Conservation (phyloP, 2,329 filamentous ascomycete species). For the Aspergillus jensenii region DNA sequence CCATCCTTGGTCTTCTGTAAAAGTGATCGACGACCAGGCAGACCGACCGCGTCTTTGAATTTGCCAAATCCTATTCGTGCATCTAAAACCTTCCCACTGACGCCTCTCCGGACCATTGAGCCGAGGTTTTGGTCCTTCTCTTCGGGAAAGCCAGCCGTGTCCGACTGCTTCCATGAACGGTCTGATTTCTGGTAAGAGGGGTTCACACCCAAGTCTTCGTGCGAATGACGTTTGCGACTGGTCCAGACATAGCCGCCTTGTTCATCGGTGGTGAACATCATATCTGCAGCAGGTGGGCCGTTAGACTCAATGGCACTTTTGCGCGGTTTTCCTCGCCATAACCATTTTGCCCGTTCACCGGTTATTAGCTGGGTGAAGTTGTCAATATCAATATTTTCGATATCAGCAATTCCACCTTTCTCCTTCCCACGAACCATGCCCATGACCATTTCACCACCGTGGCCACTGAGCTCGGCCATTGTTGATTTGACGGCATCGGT, state of each 20-base stretch:
- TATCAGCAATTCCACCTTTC: slow-evolving; percentile 85
- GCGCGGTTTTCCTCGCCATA: slow-evolving; percentile 88
- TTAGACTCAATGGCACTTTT: slow-evolving; percentile 50
- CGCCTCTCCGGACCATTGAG: slow-evolving; percentile 72
- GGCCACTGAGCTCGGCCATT: slow-evolving; percentile 88
- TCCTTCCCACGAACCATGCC: slow-evolving; percentile 88
- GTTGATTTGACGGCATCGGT: slow-evolving; percentile 92
- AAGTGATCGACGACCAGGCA: slow-evolving; percentile 44
- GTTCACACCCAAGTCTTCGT: slow-evolving; percentile 39
- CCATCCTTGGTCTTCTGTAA: slow-evolving; percentile 40
- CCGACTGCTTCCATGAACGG: slow-evolving; percentile 30
- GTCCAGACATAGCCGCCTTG: slow-evolving; percentile 49
- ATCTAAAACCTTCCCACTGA: slow-evolving; percentile 75
- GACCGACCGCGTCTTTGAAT: slow-evolving; percentile 77
- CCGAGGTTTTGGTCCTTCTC: slow-evolving; percentile 52
- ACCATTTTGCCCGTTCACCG: slow-evolving; percentile 85
- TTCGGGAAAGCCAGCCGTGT: slow-evolving; percentile 28
- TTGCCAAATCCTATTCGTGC: slow-evolving; percentile 78
- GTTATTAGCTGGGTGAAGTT: slow-evolving; percentile 74
- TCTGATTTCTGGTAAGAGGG: slow-evolving; percentile 32
- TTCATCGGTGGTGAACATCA: slow-evolving; percentile 47
- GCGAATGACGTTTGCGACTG: slow-evolving; percentile 37
- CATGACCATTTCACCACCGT: slow-evolving; percentile 90
- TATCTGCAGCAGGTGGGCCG: slow-evolving; percentile 36
- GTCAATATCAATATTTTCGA: slow-evolving; percentile 89